Evolutionary conservation across 2,329 filamentous ascomycete genomes (phyloP), one percentile per base, ranked within the genome.

Genomic region (Fusarium anguioides): DNA sequence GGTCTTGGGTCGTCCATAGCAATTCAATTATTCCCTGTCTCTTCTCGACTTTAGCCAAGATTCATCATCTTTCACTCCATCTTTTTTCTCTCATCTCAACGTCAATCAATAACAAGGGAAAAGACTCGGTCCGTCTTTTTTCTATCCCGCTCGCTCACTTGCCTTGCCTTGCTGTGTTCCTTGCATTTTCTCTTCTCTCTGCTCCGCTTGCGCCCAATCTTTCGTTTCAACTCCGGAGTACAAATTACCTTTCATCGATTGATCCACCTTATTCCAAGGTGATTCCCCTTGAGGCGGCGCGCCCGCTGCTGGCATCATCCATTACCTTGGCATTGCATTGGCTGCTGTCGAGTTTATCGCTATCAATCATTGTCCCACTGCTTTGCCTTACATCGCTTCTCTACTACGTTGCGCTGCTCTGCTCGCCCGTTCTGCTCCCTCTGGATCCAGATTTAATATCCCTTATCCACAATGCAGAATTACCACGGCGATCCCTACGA

Each of bases 401-500:
- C n/a, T n/a, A n/a, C n/a, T n/a, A n/a, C n/a, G n/a, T n/a, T n/a
- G 24, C 46, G 9, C 29, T 47, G 45, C 24, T 15, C 24, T 59
- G 41, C 51, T 49, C 57, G n/a, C n/a, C n/a, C n/a, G n/a, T n/a
- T n/a, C n/a, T n/a, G n/a, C 55, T 57, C 62, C 45, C 44, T 54
- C 48, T 44, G 64, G 51, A 51, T 58, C 52, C 64, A 62, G 41
- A 66, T 46, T 45, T 37, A 60, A 37, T 49, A 46, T 39, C 45
- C 52, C 26, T 33, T 50, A 64, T 44, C 64, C 69, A 57, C 50
- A 64, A 80, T 80, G 78, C 72, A 75, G 68, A 72, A 74, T 57
- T 75, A 77, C 72, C 64, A 60, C 20, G 66, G 72, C 46, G 75
- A 78, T 60, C 73, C 73, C 29, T 75, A 75, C 61, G 78, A 80